These are phyloP conservation scores for Cyberlindnera mississippiensis DNA, from an alignment of 805 yeast species.

Conservation along the genomic window DNA sequence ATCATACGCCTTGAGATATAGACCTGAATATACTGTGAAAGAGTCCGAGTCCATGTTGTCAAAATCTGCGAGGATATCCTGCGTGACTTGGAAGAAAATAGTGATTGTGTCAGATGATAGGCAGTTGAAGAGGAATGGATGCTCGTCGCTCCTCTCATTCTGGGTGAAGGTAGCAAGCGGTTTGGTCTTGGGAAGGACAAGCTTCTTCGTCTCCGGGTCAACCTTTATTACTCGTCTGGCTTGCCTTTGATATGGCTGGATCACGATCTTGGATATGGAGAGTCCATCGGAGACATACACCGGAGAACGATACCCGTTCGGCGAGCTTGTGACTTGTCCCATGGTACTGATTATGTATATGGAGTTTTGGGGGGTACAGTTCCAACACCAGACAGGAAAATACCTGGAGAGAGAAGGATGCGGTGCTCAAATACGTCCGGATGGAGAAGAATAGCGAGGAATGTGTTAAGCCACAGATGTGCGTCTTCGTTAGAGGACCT, in stretches of 20 bases:
- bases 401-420: too few relatives aligned
- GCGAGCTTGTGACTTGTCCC: slow-evolving; percentile 10
- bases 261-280: slow-evolving; percentile 3
- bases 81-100: slow-evolving; percentile 2
- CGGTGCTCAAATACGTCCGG: too few relatives aligned
- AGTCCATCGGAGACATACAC: slow-evolving; percentile 2
- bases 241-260: neutral
- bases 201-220: neutral
- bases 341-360: neutral
- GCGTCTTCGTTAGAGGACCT: too few relatives aligned
- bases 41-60: neutral
- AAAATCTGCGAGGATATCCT: neutral
- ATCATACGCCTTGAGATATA: slow-evolving; percentile 5
- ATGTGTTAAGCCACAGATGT: too few relatives aligned
- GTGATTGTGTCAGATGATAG: slow-evolving; percentile 8
- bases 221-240: slow-evolving; percentile 2
- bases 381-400: too few relatives aligned
- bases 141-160: slow-evolving; percentile 7
- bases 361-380: neutral
- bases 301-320: slow-evolving; percentile 1
- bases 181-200: slow-evolving; percentile 4
- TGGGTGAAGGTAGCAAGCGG: slow-evolving; percentile 14
- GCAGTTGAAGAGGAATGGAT: slow-evolving; percentile 9
- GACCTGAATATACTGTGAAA: neutral
- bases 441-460: too few relatives aligned